Base-by-base conservation (phyloP, 148 eudicot genomes). In the Vaccinium myrtillus region DNA sequence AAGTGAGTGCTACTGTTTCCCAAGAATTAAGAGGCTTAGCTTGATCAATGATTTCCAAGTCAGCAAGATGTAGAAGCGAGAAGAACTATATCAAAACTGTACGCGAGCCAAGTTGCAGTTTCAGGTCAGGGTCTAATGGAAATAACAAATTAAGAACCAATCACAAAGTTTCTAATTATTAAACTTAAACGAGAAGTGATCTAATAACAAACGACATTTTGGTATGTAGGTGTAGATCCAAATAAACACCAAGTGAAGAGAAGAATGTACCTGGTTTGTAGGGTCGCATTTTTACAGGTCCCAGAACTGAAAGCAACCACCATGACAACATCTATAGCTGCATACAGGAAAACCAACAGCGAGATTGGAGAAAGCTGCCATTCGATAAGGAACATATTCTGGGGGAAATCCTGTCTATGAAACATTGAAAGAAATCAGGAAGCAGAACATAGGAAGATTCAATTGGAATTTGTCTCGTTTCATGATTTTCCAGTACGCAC, bases 361-460 rank as follows among this genome's bases (percentile, higher is more conserved):
- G 69, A 43, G 94, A 90, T 78, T 94, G 55, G 91, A 87, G n/a
- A 97, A 94, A 87, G 91, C 89, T 59, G 70, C 89, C 19, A 92
- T 94, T 82, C 51, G 88, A 10, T 94, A 95, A 77, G 98, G 98
- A 83, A 90, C 67, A 84, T 95, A 98, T 86, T 85, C 81, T 73
- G 94, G 99, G 99, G 93, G 92, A 81, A 89, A 88, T 87, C 98
- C 99, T 19, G 86, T 97, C 0, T 95, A 93, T 85, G 99, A 94
- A 87, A 86, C 97, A 16, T 91, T 94, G 19, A 95, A 97, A 84
- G 76, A 94, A 76, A 87, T 90, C 16, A 90, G 82, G 87, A 95
- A 97, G 59, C 81, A 85, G 21, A 97, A 95, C 86, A 89, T 95
- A 48, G 96, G 95, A 59, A 91, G 69, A 79, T 84, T 90, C 84